Base-by-base conservation (phyloP, 1,139 yeast genomes). In the Candida gigantensis region DNA sequence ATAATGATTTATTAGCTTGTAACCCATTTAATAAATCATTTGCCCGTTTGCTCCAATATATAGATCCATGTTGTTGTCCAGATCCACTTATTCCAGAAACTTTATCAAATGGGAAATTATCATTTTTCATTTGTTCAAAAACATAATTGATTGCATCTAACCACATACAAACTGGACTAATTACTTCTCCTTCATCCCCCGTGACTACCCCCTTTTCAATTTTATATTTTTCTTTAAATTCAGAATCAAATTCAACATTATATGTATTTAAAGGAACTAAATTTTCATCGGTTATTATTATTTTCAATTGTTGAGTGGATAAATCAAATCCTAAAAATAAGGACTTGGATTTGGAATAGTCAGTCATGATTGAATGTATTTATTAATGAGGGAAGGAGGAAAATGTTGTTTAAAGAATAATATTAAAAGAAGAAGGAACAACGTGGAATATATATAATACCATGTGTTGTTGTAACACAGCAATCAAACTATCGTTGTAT, bases 11-110 rank as follows among this genome's bases (percentile, higher is more conserved):
- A 0, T 41, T 36, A 2, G 55, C 35, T 46, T 56, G 39, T 71
- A 66, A 32, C 1, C 34, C 41, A 1, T 41, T 31, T 34, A 87
- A 65, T 5, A 68, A 45, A 0, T 50, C 45, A 1, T 62, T 55
- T 1, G 86, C 83, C 5, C 63, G 50, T 3, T 58, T 34, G 3
- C 86, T 73, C 92, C 95, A 86, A 53, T 69, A 89, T 1, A 89
- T 89, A 3, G 95, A 83, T 1, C 96, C 97, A 53, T 89, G 97
- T 53, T 89, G 97, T 61, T 89, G 96, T 37, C 95, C 84, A 0
- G 95, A 87, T 0, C 97, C 97, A 36, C 86, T 76, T 35, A 89
- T 73, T 1, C 87, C 90, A 28, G 50, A 65, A n/a, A 89, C 89
- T 31, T 62, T 54, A 3, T 61, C 52, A 52, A 89, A 77, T 4